phyloP scores from a whole-genome alignment of 768 basidiomycete genomes.

The Auriculariales sp. region DNA sequence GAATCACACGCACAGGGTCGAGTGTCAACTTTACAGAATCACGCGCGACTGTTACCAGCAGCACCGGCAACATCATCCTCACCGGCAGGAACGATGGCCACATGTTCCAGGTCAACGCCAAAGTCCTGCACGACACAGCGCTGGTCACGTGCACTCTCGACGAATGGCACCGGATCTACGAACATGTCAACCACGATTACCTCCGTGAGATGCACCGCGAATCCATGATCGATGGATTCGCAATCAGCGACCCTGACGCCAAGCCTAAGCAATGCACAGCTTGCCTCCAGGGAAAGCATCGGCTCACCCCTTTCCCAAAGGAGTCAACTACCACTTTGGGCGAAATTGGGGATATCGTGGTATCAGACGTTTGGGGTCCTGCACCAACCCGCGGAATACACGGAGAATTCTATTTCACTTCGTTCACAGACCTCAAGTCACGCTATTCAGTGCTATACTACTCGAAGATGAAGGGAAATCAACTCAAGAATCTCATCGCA shows the following conservation, averaged over 20 bases:
- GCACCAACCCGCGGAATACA: background rate
- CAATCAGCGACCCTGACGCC: conserved; percentile 8
- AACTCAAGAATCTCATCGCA: background rate
- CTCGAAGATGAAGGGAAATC: conserved; percentile 1
- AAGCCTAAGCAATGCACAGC: conserved; percentile 16
- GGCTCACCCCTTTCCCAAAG: background rate
- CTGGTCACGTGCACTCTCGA: conserved; percentile 3
- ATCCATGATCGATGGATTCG: conserved; percentile 12
- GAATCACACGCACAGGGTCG: background rate
- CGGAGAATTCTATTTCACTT: conserved; percentile 1
- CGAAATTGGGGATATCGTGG: background rate
- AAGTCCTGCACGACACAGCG: background rate
- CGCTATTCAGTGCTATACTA: conserved; percentile 2
- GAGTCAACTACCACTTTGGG: background rate
- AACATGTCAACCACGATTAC: conserved; percentile 12
- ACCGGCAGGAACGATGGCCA: background rate
- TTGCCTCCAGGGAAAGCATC: conserved; percentile 25
- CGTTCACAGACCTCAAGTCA: conserved; percentile 7
- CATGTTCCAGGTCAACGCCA: background rate
- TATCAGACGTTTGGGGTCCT: conserved; percentile 6
- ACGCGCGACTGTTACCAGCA: background rate
- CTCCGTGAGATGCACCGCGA: conserved; percentile 8
- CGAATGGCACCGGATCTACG: conserved; percentile 15
- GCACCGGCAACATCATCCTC: background rate
- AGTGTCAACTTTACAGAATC: background rate